Conservation (phyloP, 2,329 filamentous ascomycete species). For the Cladosporium halotolerans region DNA sequence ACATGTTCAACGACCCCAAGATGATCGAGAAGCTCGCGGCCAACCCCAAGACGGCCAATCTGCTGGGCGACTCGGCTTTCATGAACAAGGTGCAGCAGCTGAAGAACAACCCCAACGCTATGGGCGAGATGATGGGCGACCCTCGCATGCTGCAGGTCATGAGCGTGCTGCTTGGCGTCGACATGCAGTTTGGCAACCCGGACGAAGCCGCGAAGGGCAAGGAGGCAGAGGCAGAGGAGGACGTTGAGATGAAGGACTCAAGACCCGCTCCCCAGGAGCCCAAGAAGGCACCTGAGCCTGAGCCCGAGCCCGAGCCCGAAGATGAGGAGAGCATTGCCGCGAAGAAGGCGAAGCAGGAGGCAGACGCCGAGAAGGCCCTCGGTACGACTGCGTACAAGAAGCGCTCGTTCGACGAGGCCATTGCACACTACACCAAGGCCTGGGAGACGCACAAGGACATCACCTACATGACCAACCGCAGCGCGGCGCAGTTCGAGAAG, state of each 20-base stretch:
- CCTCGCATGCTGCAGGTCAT: conserved; percentile 90
- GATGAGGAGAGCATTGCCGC: conserved; percentile 80
- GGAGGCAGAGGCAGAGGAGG: conserved; percentile 51
- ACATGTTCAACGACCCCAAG: conserved; percentile 91
- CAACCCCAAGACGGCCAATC: conserved; percentile 85
- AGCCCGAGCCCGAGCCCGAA: conserved; percentile 60
- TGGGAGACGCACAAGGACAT: conserved; percentile 96
- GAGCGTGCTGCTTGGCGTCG: conserved; percentile 86
- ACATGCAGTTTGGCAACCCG: conserved; percentile 67
- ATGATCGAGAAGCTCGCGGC: conserved; percentile 81
- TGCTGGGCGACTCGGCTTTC: conserved; percentile 77
- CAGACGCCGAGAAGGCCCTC: conserved; percentile 88
- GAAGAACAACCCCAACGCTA: conserved; percentile 70
- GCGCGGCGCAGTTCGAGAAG: conserved; percentile 92
- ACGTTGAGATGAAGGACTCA: conserved; percentile 73
- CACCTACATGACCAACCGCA: conserved; percentile 93
- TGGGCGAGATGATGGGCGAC: conserved; percentile 77
- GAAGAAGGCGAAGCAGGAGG: conserved; percentile 85
- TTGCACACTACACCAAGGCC: conserved; percentile 87
- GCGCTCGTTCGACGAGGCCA: conserved; percentile 89
- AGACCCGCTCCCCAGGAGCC: conserved; percentile 40
- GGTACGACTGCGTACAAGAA: conserved; percentile 98
- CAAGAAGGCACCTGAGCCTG: conserved; percentile 57
- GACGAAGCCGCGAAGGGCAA: conserved; percentile 39
- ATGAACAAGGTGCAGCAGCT: conserved; percentile 83